Conservation (phyloP, 163 green algal species). For the Picocystis sp. region DNA sequence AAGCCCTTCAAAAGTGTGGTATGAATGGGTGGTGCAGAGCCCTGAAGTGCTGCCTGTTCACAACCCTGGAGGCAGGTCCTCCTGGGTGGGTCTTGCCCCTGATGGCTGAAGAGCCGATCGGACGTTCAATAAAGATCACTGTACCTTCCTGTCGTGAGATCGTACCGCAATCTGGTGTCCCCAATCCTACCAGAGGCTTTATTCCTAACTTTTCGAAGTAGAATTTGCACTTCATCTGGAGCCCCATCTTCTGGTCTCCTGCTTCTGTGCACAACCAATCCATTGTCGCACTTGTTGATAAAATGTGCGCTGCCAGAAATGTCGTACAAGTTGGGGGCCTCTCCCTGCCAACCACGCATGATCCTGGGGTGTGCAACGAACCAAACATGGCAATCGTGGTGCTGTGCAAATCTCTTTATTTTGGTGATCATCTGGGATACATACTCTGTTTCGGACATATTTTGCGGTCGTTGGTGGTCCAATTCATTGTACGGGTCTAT, state of each 20-base stretch:
- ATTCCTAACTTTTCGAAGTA: slow-evolving; percentile 78
- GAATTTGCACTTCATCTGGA: slow-evolving; percentile 11
- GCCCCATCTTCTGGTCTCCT: slow-evolving; percentile 18
- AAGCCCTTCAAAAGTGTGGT: slow-evolving; percentile 74
- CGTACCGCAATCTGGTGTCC: slow-evolving; percentile 29
- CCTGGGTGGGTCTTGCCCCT: slow-evolving; percentile 59
- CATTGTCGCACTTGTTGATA: slow-evolving; percentile 94
- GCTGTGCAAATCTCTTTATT: slow-evolving; percentile 33
- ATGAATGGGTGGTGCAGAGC: slow-evolving; percentile 72
- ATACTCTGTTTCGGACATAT: slow-evolving; percentile 82
- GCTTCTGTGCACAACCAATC: slow-evolving; percentile 77
- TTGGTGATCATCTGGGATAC: slow-evolving; percentile 82
- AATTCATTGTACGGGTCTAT: slow-evolving; percentile 97
- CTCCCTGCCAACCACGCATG: slow-evolving; percentile 31
- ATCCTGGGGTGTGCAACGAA: slow-evolving; percentile 84
- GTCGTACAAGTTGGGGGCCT: slow-evolving; percentile 50
- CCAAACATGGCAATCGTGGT: slow-evolving; percentile 65
- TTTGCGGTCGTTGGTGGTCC: slow-evolving; percentile 30
- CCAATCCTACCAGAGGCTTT: slow-evolving; percentile 75
- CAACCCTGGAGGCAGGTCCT: slow-evolving; percentile 70
- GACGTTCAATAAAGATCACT: not conserved
- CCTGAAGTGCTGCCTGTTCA: slow-evolving; percentile 50
- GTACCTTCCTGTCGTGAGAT: slow-evolving; percentile 17
- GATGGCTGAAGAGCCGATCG: too few relatives aligned
- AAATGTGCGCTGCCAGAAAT: slow-evolving; percentile 87